phyloP scores from a whole-genome alignment of 306 rosid species.

The Ammopiptanthus mongolicus region DNA sequence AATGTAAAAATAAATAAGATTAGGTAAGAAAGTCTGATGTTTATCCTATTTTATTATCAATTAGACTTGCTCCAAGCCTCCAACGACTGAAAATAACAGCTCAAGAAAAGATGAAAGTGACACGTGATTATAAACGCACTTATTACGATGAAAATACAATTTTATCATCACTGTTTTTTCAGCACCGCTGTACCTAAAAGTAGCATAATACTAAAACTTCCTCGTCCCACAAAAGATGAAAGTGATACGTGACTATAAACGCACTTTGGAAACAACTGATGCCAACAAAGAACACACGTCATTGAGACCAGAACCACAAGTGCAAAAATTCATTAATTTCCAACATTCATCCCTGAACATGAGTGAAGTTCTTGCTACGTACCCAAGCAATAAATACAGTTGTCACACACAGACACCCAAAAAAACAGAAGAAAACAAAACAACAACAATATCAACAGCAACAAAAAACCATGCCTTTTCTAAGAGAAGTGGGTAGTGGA shows the following conservation, averaged over 20 bases:
- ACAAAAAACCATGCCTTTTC: neutral
- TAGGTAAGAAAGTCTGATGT: neutral
- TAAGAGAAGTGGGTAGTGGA: neutral
- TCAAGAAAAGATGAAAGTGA: too few relatives aligned
- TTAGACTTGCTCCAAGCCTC: neutral
- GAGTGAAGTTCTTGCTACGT: conserved; percentile 1
- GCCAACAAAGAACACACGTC: conserved; percentile 19
- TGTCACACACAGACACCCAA: neutral
- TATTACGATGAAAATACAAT: neutral
- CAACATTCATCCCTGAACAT: conserved; percentile 15
- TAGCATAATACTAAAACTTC: neutral
- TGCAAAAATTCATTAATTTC: conserved; percentile 5
- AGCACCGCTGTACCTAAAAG: neutral
- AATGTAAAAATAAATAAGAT: neutral
- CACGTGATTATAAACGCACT: too few relatives aligned
- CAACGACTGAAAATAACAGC: neutral
- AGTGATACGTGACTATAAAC: conserved; percentile 8
- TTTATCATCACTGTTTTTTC: neutral
- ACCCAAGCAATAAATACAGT: conserved; percentile 8
- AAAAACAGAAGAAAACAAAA: neutral
- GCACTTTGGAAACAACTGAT: conserved; percentile 12
- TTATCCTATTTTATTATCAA: neutral
- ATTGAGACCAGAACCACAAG: neutral
- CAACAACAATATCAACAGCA: neutral
- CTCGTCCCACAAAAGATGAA: neutral